Base-by-base conservation (phyloP, 1,139 yeast species). In the Debaryomyces udenii region DNA sequence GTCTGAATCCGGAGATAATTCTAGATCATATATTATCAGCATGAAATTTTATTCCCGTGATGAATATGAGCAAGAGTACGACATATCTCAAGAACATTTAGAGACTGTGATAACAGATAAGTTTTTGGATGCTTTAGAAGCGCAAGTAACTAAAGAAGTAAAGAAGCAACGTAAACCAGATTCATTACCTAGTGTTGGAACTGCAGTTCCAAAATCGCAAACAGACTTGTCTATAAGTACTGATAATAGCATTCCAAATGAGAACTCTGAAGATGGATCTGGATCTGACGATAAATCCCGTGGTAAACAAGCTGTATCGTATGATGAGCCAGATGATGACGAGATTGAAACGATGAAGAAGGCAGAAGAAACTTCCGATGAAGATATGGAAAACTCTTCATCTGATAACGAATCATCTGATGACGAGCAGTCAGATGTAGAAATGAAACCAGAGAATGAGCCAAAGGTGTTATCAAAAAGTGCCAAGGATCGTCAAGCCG, bases 321-420 rank as follows among this genome's bases (percentile, higher is more conserved):
- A 90, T 56, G 97, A 89, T 52, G 96, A 83, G 14, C 96, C 96
- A 22, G 97, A 90, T 66, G 97, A 88, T 47, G 97, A 88, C 36
- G 96, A 89, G 61, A 69, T 86, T 45, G 96, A 87, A 62, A 84
- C 86, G 34, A 86, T 87, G 91, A 83, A 83, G 63, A 78, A 78
- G 57, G 95, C 91, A 33, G 93, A 84, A 61, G 80, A 81, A 55
- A 76, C 86, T 24, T 80, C 84, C 47, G 88, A 81, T 48, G 89
- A 81, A 52, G 85, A 70, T 39, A 66, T 70, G 54, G 66, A 59
- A 23, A 76, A 68, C 42, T 77, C 66, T 33, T 65, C 63, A 20
- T 64, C 64, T 6, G 62, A 70, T 31, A 52, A 59, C 16, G 64
- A 61, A 30, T 62, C 70, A 15, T 38, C 48, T 14, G 55, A 49